Evolutionary conservation across 1,139 yeast species (phyloP).

Genomic region (Geotrichum fermentans): DNA sequence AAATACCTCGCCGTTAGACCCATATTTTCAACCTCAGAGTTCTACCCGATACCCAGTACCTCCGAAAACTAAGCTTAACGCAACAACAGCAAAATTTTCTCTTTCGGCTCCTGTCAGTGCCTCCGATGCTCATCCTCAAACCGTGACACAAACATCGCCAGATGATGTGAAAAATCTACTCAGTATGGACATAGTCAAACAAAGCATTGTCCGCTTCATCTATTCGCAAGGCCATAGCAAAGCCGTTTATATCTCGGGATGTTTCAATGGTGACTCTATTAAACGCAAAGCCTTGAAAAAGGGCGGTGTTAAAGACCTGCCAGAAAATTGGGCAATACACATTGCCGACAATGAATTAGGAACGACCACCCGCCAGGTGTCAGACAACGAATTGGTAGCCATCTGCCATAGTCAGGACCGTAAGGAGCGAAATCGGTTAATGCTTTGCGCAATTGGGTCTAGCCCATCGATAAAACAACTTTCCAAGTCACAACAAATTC

Average conservation of each 20-base stretch:
- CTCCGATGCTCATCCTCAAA: slow-evolving; percentile 15
- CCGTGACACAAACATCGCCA: slow-evolving; percentile 9
- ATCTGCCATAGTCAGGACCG: slow-evolving; percentile 74
- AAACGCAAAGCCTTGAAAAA: slow-evolving; percentile 65
- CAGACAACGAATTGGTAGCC: slow-evolving; percentile 76
- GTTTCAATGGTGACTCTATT: slow-evolving; percentile 75
- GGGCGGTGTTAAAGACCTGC: slow-evolving; percentile 42
- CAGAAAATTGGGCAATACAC: slow-evolving; percentile 50
- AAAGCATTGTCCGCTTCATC: slow-evolving; percentile 59
- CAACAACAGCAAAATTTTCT: slow-evolving; percentile 16
- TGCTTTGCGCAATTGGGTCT: slow-evolving; percentile 61
- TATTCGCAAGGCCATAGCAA: slow-evolving; percentile 58
- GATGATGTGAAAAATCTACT: slow-evolving; percentile 24
- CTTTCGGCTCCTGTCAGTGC: slow-evolving; percentile 19
- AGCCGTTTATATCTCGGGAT: slow-evolving; percentile 69
- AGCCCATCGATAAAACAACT: slow-evolving; percentile 64
- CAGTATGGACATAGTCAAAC: slow-evolving; percentile 35
- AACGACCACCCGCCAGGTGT: slow-evolving; percentile 48
- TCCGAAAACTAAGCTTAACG: neutral
- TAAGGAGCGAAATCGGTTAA: slow-evolving; percentile 64
- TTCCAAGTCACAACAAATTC: slow-evolving; percentile 51
- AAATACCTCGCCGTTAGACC: slow-evolving; percentile 10
- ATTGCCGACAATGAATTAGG: slow-evolving; percentile 40
- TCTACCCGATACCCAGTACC: slow-evolving; percentile 2
- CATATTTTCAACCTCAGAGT: slow-evolving; percentile 3